Base-by-base conservation (phyloP, 306 rosid species). In the Citrullus colocynthis region DNA sequence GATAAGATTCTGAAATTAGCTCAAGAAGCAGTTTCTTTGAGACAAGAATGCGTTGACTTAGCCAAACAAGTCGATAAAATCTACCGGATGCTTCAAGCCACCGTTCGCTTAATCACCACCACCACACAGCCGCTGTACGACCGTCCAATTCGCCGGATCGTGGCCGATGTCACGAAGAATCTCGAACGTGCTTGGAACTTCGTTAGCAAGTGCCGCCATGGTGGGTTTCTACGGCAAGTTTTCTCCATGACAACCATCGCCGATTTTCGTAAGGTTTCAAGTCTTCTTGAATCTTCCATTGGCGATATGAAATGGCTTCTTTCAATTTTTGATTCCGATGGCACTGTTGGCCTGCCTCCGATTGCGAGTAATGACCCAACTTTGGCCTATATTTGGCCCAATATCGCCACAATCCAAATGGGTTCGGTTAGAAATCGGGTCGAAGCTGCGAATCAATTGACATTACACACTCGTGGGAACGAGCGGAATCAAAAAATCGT, bases 351-450 rank as follows among this genome's bases (percentile, higher is more conserved):
- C 0, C 85, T 94, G 3, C 94, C 97, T 0, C 96, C 94, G 3
- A 94, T 94, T 17, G 94, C 93, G 7, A 89, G 91, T 75, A 90
- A 86, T 67, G 94, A 91, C 80, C 97, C 97, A 0, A 94, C 89
- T 9, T 83, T 94, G 6, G 90, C 97, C 0, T 91, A 96, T 93
- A 96, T 94, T 1, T 91, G 98, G 98, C 84, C 91, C 39, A 75
- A 32, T 73, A 87, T 81, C 30, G 86, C 92, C 32, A 81, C 93
- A 1, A 83, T 91, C 17, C 98, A 91, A 61, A 83, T 91, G 90
- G 97, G 98, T 30, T 89, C 85, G 78, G 80, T 88, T 21, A 90
- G 70, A 67, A 90, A 88, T 30, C 91, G 95, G 0, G 86, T 86
- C 24, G 98, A 94, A 0, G 94, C 95, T 0, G 93, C 97, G 3